Evolutionary conservation across 805 yeast species (phyloP), one percentile per base, ranked within the genome.

Genomic region (Hanseniaspora lachancei): DNA sequence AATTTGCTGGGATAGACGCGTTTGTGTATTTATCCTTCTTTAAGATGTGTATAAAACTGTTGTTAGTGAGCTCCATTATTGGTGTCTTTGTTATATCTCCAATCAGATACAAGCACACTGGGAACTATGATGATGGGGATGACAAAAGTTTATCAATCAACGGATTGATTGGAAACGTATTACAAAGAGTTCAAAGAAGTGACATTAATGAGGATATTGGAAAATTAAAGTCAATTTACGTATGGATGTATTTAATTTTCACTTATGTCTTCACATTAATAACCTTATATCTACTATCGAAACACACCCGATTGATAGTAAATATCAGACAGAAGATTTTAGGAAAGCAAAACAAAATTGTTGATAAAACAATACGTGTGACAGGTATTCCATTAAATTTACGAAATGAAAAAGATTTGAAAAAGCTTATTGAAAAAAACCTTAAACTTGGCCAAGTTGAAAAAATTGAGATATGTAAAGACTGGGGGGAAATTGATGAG

Each of bases 1-100:
- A 88, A 58, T 84, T 82, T 63, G 96, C 97, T 2, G 98, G 98
- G 0, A 70, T 91, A 46, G 98, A 91, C 70, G 97, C 97, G 0
- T 89, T 78, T 69, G 97, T 93, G 49, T 91, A 86, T 64, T 70
- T 91, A 35, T 89, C 89, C 3, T 89, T 91, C 66, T 93, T 93
- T 76, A 83, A 86, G 58, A 86, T 89, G 86, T 78, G 93, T 58
- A 86, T 89, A 49, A 79, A 80, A 65, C 71, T 86, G 9, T 68
- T 91, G 24, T 68, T 78, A 2, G 69, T 78, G 0, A 82, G 89
- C 63, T 76, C 86, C 48, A 57, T 86, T 2, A 79, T 86, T 62
- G 89, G 95, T 1, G 71, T 85, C 10, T 70, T 80, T 5, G 75
- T 91, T 2, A 84, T 91, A 21, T 84, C 95, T 0, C 97, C 98